Base-by-base conservation (phyloP, 208 protist species). In the Leishmania mexicana region DNA sequence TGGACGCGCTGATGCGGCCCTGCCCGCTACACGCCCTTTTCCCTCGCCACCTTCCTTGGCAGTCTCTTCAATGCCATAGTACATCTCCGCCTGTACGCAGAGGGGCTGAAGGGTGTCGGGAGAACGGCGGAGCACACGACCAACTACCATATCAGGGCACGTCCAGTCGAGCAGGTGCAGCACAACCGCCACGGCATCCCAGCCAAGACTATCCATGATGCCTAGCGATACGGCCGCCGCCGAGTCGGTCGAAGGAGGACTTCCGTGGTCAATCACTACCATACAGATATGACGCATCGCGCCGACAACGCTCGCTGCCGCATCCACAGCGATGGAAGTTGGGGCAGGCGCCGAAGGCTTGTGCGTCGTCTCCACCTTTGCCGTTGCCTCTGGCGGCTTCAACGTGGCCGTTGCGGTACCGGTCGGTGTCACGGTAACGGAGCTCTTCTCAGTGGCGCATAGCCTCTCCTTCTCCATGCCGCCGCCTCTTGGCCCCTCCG, bases 111-210 rank as follows among this genome's bases (percentile, higher is more conserved):
- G 71, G 11, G 51, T 71, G 3, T 57, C 45, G 3, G 64, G 19
- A 8, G 49, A 4, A 10, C 83, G 78, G 58, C 83, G 83, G 40
- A 80, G 75, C 54, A 86, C 83, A n/a, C 83, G 83, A 1, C 83
- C 83, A 42, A 82, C 73, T 6, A 86, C 78, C 83, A 86, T 83
- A 54, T 86, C 83, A 47, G 83, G 83, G 31, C 78, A 83, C 19
- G 79, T 86, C 83, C 83, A 86, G 78, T 81, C 78, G 38, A 86
- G 47, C 38, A 86, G 83, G 47, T 83, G 83, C 35, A 86, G 79
- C 68, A 77, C 62, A 49, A 75, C 72, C 45, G 83, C 83, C 45
- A 86, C 83, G 13, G 78, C 83, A 47, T 86, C 83, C 83, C 83
- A 86, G 42, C 83, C 83, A 21, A 86, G 24, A 10, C n/a, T 75